Base-by-base conservation (phyloP, 2,329 filamentous ascomycete genomes). In the Colletotrichum magnum region DNA sequence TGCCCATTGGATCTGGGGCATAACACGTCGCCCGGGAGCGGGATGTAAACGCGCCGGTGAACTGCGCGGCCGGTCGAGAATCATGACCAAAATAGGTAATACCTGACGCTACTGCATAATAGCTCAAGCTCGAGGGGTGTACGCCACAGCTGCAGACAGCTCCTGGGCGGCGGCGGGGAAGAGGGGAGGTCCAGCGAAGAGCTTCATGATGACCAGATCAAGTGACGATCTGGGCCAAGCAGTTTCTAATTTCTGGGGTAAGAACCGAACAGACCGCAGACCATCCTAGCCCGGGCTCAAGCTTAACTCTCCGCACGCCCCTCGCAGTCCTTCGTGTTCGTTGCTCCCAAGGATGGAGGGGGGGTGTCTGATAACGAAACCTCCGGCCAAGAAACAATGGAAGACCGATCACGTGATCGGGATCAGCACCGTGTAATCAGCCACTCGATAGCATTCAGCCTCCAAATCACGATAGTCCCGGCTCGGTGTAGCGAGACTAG, bases 221-320 rank as follows among this genome's bases (percentile, higher is more conserved):
- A 62, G 39, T 62, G 59, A 62, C 24, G 48, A 45, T 45, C 39
- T 21, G 15, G 59, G 32, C 9, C 32, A 21, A 32, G 48, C 50
- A 54, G 53, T 62, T 61, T 24, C 59, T 47, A 54, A 45, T 62
- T 61, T 24, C 59, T 47, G 59, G 59, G 59, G 59, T 62, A 54
- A 47, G 43, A n/a, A 26, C 32, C 15, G 41, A 43, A 45, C 43
- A 50, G 59, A 50, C 50, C 53, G 53, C 24, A 43, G 53, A 62
- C 12, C 36, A 39, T 21, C 21, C 39, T 6, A 36, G 50, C 10
- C 24, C 48, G 59, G 39, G 45, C 26, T 45, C 32, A 36, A 36
- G 32, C 32, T 36, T 36, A 48, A n/a, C 32, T 61, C 58, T 61
- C 58, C 58, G 48, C 58, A 58, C 39, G 16, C 58, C 26, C 47